phyloP scores from a whole-genome alignment of 2,329 filamentous ascomycete genomes.

The Gaeumannomyces sp. region DNA sequence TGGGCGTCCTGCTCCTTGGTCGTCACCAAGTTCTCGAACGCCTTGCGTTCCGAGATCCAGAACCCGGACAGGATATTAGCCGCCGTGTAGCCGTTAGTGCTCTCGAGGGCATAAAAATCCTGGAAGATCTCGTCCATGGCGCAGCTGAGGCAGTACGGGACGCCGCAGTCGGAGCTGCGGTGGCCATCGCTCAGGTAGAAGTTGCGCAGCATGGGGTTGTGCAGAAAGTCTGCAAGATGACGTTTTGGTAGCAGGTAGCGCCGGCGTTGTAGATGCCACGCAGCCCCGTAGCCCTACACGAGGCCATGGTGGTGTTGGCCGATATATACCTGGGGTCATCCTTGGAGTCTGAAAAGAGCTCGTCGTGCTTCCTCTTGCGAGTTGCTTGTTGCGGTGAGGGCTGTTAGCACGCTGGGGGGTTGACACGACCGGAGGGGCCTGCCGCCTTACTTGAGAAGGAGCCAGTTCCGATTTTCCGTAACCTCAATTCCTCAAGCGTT shows the following conservation, averaged over 20 bases:
- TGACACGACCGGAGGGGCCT: constrained; percentile 5
- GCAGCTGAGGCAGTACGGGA: constrained; percentile 58
- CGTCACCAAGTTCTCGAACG: constrained; percentile 70
- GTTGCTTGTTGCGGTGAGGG: constrained; percentile 28
- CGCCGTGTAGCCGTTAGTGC: constrained; percentile 83
- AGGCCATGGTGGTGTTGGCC: constrained; percentile 69
- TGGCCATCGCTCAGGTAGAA: constrained; percentile 92
- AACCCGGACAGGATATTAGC: constrained; percentile 84
- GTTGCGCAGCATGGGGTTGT: constrained; percentile 85
- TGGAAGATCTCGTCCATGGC: constrained; percentile 70
- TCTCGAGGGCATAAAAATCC: constrained; percentile 65
- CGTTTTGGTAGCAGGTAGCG: constrained; percentile 98
- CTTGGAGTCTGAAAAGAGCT: constrained; percentile 58
- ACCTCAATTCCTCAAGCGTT: constrained; percentile 67
- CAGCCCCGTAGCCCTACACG: constrained; percentile 80
- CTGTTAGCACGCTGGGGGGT: constrained; percentile 10
- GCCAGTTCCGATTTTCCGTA: constrained; percentile 62
- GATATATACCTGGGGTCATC: constrained; percentile 74
- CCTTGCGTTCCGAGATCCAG: constrained; percentile 76
- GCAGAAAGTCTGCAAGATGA: constrained; percentile 90
- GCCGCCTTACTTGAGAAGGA: constrained; percentile 52
- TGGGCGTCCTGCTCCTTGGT: constrained; percentile 96
- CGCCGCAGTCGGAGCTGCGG: constrained; percentile 64
- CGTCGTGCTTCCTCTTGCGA: constrained; percentile 71
- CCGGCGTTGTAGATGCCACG: constrained; percentile 95